Base-by-base conservation (phyloP, 306 rosid genomes). In the Citrullus colocynthis region DNA sequence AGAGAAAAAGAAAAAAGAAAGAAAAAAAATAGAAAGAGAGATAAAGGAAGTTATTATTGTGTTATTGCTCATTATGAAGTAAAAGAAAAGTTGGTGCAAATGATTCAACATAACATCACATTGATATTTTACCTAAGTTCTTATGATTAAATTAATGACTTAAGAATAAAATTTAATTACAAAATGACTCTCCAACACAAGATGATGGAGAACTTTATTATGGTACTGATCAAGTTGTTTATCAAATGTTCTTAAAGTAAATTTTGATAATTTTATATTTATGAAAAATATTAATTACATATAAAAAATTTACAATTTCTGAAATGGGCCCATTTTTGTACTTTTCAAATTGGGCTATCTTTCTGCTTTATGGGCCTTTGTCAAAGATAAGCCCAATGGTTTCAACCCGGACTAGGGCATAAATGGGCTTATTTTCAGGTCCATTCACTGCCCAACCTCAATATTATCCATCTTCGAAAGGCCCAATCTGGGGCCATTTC, bases 31-130 rank as follows among this genome's bases (percentile, higher is more conserved):
- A 51, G 56, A 51, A 51, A 52, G 16, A 52, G 8, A 52, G 20
- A 17, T 16, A 52, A 73, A 72, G 59, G 77, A 49, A 48, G 77
- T 73, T 51, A 73, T 73, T 28, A 73, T 73, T 73, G 77, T 51
- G 44, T 13, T 45, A 49, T 9, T 32, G 12, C 49, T 73, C 58
- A 73, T 73, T 6, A 73, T 73, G 60, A 7, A 51, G 59, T 49
- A 49, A 72, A 72, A 24, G 73, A 67, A 49, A 72, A 72, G 61
- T 73, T 51, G 60, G 24, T 49, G 15, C 44, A 49, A 73, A 73
- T 73, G 21, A 73, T 73, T 51, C 61, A 24, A 73, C 0, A 49
- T 15, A 30, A 16, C 57, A 49, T 71, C 57, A 71, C 57, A 45
- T 73, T 73, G 60, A 73, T 73, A 16, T 73, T 73, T 72, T 51